phyloP scores from a whole-genome alignment of 768 basidiomycete species.

The Filobasidium floriforme region DNA sequence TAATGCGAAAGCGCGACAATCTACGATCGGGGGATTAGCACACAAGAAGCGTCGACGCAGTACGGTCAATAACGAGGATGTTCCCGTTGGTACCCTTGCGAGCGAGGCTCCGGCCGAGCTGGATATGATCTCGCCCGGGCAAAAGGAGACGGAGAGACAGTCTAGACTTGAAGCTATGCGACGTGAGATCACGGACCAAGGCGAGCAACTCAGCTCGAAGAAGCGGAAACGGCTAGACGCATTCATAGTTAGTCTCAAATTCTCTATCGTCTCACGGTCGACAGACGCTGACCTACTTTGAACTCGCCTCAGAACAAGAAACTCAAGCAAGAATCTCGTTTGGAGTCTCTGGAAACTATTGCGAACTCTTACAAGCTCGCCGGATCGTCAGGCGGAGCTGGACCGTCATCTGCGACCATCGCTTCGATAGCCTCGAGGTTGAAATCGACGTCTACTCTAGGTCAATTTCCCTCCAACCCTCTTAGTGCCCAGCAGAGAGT shows the following conservation, averaged over 20 bases:
- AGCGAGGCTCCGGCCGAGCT: conserved; percentile 54
- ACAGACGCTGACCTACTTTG: not conserved
- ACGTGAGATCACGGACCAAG: conserved; percentile 26
- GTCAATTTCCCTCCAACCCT: conserved; percentile 38
- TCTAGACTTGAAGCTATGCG: conserved; percentile 47
- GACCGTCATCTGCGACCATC: conserved; percentile 19
- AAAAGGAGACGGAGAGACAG: conserved; percentile 58
- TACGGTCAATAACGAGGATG: conserved; percentile 23
- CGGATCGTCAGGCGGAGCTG: conserved; percentile 23
- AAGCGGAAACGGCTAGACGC: conserved; percentile 84
- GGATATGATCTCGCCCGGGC: conserved; percentile 54
- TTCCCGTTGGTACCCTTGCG: conserved; percentile 25
- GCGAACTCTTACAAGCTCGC: conserved; percentile 25
- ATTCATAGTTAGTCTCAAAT: conserved; percentile 62
- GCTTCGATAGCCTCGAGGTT: conserved; percentile 9
- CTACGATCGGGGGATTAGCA: conserved; percentile 53
- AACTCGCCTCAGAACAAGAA: conserved; percentile 35
- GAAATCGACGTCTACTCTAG: conserved; percentile 35
- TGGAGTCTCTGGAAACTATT: conserved; percentile 36
- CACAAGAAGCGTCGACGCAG: conserved; percentile 57
- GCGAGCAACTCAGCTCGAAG: conserved; percentile 69
- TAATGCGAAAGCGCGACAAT: conserved; percentile 65
- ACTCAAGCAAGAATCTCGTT: conserved; percentile 37
- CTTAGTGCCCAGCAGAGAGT: conserved; percentile 34
- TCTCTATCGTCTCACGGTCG: not conserved